Evolutionary conservation across 257 asterid species (phyloP).

Genomic region (Scutellaria baicalensis): DNA sequence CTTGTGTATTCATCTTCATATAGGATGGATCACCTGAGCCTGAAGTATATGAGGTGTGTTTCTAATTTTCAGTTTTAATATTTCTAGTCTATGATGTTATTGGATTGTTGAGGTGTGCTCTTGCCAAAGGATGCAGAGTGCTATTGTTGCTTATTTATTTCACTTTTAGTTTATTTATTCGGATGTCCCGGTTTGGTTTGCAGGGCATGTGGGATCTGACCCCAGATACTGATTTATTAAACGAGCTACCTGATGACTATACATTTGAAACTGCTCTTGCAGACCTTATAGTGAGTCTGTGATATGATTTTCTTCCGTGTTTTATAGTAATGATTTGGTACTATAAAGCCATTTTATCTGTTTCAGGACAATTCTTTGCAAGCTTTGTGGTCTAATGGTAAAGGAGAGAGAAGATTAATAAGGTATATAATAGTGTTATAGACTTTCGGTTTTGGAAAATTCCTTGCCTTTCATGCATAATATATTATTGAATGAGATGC

Average conservation of each 20-base stretch:
- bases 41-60: constrained; percentile 48
- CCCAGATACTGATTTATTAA: constrained; percentile 58
- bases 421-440: no score
- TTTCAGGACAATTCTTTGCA: constrained; percentile 30
- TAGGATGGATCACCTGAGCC: constrained; percentile 64
- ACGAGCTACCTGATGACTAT: constrained; percentile 63
- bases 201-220: constrained; percentile 93
- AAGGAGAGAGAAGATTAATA: no score
- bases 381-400: no score
- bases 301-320: background rate
- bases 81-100: background rate
- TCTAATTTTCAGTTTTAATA: background rate
- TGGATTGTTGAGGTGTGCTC: background rate
- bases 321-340: background rate
- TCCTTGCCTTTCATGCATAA: no score
- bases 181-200: background rate
- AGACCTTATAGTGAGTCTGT: constrained; percentile 57
- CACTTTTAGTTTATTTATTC: background rate
- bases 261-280: constrained; percentile 72
- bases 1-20: constrained; percentile 10
- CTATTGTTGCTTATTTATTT: background rate
- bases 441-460: no score
- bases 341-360: constrained; percentile 4
- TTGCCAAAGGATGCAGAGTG: background rate
- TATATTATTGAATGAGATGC: no score